A percentile compares a stretch with the other conserved stretches of the same genome.
Conservation (phyloP, 2,329 filamentous ascomycete genomes). For the Xylariaceae sp. region DNA sequence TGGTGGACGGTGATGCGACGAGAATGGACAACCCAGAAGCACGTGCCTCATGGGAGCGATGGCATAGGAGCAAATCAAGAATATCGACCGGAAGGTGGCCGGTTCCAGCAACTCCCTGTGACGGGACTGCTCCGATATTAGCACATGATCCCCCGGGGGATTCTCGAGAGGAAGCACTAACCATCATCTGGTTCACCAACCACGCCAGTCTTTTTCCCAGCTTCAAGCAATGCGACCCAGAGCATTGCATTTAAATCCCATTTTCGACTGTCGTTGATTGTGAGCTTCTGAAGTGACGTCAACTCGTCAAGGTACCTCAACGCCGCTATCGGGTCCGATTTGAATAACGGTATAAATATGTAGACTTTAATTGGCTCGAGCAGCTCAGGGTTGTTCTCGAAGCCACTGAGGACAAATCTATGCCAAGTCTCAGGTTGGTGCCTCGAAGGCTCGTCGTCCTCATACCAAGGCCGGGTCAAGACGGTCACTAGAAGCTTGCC, state of each 20-base stretch:
- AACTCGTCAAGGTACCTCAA: slow-evolving; percentile 54
- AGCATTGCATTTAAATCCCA: slow-evolving; percentile 52
- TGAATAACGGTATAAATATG: slow-evolving; percentile 58
- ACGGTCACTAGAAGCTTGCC: slow-evolving; percentile 57
- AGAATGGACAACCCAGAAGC: slow-evolving; percentile 78
- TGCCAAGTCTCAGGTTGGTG: slow-evolving; percentile 47
- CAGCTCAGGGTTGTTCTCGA: slow-evolving; percentile 44
- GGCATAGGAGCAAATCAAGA: slow-evolving; percentile 48
- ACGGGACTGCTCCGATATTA: slow-evolving; percentile 16
- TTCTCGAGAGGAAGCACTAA: slow-evolving; percentile 9
- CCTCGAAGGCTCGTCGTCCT: slow-evolving; percentile 22
- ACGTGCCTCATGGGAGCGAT: slow-evolving; percentile 60
- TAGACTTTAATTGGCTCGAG: slow-evolving; percentile 61
- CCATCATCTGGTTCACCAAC: slow-evolving; percentile 59
- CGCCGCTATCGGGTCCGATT: slow-evolving; percentile 47
- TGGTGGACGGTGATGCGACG: slow-evolving; percentile 68
- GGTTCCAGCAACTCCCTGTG: slow-evolving; percentile 23
- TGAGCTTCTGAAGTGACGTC: slow-evolving; percentile 45
- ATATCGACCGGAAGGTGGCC: slow-evolving; percentile 37
- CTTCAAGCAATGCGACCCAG: slow-evolving; percentile 62
- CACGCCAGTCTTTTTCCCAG: slow-evolving; percentile 64
- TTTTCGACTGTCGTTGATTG: slow-evolving; percentile 39
- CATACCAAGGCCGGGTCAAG: slow-evolving; percentile 42
- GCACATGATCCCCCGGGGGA: slow-evolving; percentile 8
- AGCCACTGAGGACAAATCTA: slow-evolving; percentile 48